These are phyloP conservation scores for Bruguiera sexangula DNA, from an alignment of 345 rosid species.

Conservation along the genomic window DNA sequence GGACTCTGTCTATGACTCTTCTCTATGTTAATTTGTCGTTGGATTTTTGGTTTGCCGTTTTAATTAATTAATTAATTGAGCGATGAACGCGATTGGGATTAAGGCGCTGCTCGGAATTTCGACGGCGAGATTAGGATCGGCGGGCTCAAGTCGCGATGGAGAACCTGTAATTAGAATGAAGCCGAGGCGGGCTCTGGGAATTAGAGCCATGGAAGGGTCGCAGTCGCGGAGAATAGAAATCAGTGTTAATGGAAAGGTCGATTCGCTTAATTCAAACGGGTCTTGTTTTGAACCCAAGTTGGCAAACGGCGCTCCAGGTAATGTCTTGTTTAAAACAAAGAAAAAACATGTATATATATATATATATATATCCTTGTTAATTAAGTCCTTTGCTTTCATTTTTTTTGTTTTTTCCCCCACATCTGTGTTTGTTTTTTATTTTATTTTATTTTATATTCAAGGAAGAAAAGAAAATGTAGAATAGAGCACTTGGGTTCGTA, in stretches of 20 bases:
- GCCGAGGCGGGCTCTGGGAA: neutral
- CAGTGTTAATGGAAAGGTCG: slow-evolving; percentile 5
- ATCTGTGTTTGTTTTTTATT: neutral
- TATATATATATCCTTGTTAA: neutral
- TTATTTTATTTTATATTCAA: no score
- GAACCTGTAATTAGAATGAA: neutral
- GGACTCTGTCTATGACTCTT: neutral
- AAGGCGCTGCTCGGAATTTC: slow-evolving; percentile 12
- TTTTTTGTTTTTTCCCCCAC: no score
- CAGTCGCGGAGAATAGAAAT: neutral
- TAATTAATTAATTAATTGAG: neutral
- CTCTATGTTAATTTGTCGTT: neutral
- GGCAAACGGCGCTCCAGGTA: slow-evolving; percentile 26
- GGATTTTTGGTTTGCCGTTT: neutral
- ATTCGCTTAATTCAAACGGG: neutral
- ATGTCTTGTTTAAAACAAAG: neutral
- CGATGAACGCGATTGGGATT: slow-evolving; percentile 14
- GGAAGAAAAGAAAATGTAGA: no score
- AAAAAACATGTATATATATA: no score
- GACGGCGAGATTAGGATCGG: neutral
- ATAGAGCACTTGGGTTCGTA: neutral
- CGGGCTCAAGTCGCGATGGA: neutral
- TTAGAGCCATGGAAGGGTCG: slow-evolving; percentile 7
- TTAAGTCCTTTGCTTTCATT: neutral
- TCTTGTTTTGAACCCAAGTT: neutral